phyloP scores from a whole-genome alignment of 2,329 filamentous ascomycete species.

The Penicillium sp. region DNA sequence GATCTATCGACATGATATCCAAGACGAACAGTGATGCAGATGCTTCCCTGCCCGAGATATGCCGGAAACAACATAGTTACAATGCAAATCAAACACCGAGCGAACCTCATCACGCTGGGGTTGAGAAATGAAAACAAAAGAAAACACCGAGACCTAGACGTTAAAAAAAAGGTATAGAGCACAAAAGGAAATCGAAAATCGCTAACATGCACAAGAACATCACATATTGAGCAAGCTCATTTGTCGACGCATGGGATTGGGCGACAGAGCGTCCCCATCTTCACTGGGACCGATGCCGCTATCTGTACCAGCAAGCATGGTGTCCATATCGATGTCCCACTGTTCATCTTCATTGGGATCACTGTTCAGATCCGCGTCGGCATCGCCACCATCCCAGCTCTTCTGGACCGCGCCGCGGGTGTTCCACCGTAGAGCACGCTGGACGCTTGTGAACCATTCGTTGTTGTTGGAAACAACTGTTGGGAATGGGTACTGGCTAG shows the following conservation, averaged over 20 bases:
- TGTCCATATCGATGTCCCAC: slow-evolving; percentile 94
- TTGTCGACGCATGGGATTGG: slow-evolving; percentile 68
- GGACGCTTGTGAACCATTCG: slow-evolving; percentile 97
- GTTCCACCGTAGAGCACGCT: slow-evolving; percentile 91
- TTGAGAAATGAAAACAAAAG: background rate
- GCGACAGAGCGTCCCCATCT: slow-evolving; percentile 58
- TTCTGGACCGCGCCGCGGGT: slow-evolving; percentile 89
- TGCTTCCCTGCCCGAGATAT: background rate
- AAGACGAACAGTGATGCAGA: background rate
- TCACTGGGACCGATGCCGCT: slow-evolving; percentile 61
- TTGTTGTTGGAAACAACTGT: slow-evolving; percentile 86
- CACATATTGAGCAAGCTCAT: slow-evolving; percentile 71
- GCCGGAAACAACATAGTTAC: background rate
- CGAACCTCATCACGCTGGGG: background rate
- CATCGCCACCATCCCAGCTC: slow-evolving; percentile 61
- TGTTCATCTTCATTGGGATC: slow-evolving; percentile 60
- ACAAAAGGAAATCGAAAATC: slow-evolving; percentile 7
- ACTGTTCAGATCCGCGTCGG: slow-evolving; percentile 34
- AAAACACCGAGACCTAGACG: background rate
- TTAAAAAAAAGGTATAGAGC: slow-evolving; percentile 10
- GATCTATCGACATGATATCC: slow-evolving; percentile 1
- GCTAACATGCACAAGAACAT: slow-evolving; percentile 11
- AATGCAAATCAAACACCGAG: slow-evolving; percentile 8
- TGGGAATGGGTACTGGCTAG: slow-evolving; percentile 94
- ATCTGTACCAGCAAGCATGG: slow-evolving; percentile 43